Evolutionary conservation across 805 yeast species (phyloP).

Genomic region (Jamesozyma spencerorum): DNA sequence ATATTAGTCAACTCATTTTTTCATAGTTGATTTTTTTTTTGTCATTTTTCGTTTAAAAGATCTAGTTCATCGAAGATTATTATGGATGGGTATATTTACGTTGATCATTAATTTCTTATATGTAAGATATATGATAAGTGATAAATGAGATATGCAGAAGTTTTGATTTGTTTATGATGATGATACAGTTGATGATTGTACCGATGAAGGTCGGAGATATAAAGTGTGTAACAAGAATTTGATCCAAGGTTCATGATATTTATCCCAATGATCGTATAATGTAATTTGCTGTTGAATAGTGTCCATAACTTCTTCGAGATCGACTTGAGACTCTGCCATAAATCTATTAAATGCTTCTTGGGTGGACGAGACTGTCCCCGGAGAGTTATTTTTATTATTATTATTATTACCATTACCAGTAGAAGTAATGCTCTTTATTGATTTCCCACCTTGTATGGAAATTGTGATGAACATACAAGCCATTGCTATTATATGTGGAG

Average conservation of each 20-base stretch:
- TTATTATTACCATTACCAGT: constrained; percentile 8
- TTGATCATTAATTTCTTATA: too few relatives aligned
- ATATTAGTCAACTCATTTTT: too few relatives aligned
- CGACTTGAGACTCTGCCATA: constrained; percentile 66
- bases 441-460: constrained; percentile 16
- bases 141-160: too few relatives aligned
- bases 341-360: constrained; percentile 32
- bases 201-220: constrained; percentile 22
- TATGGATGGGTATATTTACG: too few relatives aligned
- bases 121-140: too few relatives aligned
- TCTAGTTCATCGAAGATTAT: background rate
- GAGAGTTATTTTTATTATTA: constrained; percentile 22
- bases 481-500: constrained; percentile 84
- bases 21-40: background rate
- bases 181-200: background rate
- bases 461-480: constrained; percentile 75
- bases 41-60: background rate
- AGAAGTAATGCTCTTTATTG: constrained; percentile 1
- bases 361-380: constrained; percentile 7
- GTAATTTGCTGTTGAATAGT: constrained; percentile 78
- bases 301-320: constrained; percentile 67
- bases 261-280: constrained; percentile 77
- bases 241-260: constrained; percentile 61
- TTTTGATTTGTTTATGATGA: too few relatives aligned
- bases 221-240: constrained; percentile 31